Evolutionary conservation across 2,329 filamentous ascomycete genomes (phyloP), one percentile per base, ranked within the genome.

Genomic region (Pseudogymnoascus destructans): DNA sequence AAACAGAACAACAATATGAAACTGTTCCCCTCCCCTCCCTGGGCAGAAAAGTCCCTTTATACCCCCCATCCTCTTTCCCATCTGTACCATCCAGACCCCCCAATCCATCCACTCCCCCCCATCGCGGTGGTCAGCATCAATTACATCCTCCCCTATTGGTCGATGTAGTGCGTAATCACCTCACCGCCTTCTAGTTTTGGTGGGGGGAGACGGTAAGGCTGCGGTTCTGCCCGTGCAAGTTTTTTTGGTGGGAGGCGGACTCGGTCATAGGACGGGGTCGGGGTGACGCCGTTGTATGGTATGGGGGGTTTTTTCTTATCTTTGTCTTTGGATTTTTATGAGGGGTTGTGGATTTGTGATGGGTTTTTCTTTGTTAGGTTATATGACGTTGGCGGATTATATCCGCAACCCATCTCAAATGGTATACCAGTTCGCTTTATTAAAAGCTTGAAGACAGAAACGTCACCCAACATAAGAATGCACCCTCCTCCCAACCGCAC

Each of bases 121-220:
- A 9, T 35, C 40, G 25, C 10, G 5, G 21, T 58, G 57, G 57
- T 58, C 36, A 58, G 57, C 57, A 58, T 32, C 27, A 58, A 58
- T 54, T 54, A 54, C 46, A 5, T 11, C 4, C 3, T 15, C 11
- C 11, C 10, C 15, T 15, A 58, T 58, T 58, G 57, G 57, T 2
- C n/a, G 57, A 71, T 73, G 59, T 5, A 17, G 19, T 46, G 40
- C 21, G 21, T 46, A 46, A 46, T 19, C 13, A 1, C 2, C 21
- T 46, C 40, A 46, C 40, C 40, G 40, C 40, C 40, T 46, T 9
- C 40, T 21, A 8, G 3, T 3, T 13, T 46, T 4, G 1, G 40
- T n/a, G 11, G 5, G 1, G 19, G 2, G n/a, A 6, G 9, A n/a
- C 11, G 21, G 5, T 6, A 25, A 46, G 40, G 40, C 40, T 38